Conservation (phyloP, 2,329 filamentous ascomycete genomes). For the Phoma sp. region DNA sequence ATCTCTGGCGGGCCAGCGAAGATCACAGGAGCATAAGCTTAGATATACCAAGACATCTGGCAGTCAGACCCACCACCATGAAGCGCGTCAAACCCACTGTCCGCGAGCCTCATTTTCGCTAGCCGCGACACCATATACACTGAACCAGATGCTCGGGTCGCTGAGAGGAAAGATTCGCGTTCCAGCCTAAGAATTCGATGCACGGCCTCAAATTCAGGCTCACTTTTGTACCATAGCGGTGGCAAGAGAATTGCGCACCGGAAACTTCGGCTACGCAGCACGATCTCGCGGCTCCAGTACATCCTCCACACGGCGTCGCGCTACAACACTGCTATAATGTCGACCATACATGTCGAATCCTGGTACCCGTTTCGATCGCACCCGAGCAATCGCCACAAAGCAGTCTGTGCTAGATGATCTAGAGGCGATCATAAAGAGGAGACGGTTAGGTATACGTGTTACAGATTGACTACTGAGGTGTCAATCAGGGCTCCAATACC, state of each 20-base stretch:
- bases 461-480: background rate
- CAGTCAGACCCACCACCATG: constrained; percentile 14
- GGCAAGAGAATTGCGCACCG: background rate
- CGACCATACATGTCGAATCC: background rate
- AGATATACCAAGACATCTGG: constrained; percentile 6
- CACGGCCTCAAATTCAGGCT: background rate
- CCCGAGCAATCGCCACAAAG: background rate
- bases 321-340: background rate
- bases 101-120: constrained; percentile 4
- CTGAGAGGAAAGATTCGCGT: constrained; percentile 3
- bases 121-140: constrained; percentile 12
- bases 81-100: constrained; percentile 6
- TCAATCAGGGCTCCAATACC: background rate
- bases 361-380: background rate
- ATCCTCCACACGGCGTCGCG: background rate
- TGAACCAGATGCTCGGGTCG: constrained; percentile 1
- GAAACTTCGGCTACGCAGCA: constrained; percentile 2
- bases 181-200: background rate
- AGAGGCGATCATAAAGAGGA: background rate
- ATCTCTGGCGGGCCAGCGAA: background rate
- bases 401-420: background rate
- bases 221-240: background rate
- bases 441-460: background rate
- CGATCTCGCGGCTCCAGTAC: background rate
- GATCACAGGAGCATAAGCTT: constrained; percentile 9